Base-by-base conservation (phyloP, 1,139 yeast genomes). In the Zygotorulaspora mrakii region DNA sequence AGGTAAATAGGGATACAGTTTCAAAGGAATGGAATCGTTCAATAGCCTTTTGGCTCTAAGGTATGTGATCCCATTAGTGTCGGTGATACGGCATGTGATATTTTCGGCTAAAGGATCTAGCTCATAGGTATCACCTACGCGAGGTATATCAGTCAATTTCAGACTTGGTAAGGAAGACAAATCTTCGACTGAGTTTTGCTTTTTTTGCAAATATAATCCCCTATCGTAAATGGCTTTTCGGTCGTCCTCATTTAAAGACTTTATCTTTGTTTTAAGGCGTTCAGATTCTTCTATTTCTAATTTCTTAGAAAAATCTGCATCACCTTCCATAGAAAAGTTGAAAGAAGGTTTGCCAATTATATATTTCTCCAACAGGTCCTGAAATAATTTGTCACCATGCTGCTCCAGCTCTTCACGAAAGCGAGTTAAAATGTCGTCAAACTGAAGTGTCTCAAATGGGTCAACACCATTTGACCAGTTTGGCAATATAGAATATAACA, bases 381-480 rank as follows among this genome's bases (percentile, higher is more conserved):
- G 73, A 52, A 83, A 80, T 46, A 91, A 62, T 5, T 64, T 52
- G 35, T 75, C 71, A 2, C 94, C 91, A 29, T 75, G 65, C 2
- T 50, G 53, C 1, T 57, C 55, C 54, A 79, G 79, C 26, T 84
- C 87, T 3, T 64, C 59, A 54, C 79, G 79, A 67, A 91, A 87
- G 45, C 69, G 65, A 4, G 61, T 52, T 35, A 89, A 67, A 16
- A 77, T 68, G 12, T 68, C 69, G 49, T 85, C 86, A 61, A 86
- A 83, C 46, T 79, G 77, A 32, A 91, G 67, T 3, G 75, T 57
- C 7, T 76, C 72, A 48, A 89, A 68, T 5, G 94, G 89, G 59
- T 86, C 85, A 10, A 76, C 73, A 20, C 78, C 78, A 56, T 87
- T 87, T 40, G 85, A 79, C 84, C 96, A 89, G 10, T 88, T 78